Evolutionary conservation across 306 rosid genomes (phyloP), one percentile per base, ranked within the genome.

Genomic region (Mucuna pruriens): DNA sequence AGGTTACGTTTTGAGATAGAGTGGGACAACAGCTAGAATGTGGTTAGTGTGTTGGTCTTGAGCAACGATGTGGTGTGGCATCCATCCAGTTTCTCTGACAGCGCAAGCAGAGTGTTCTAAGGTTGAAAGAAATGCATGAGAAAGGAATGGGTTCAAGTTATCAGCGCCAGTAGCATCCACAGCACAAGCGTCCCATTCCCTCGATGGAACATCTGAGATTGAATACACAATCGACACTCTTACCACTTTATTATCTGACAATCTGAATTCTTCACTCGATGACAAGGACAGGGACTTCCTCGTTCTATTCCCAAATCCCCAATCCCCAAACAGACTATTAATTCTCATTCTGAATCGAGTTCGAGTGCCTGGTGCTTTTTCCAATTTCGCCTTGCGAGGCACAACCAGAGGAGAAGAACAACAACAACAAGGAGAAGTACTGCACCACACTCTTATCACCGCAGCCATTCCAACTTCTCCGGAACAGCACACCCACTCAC

Each of bases 141-240:
- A 71, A 42, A 95, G 88, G 88, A 93, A 93, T 39, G 99, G 99
- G 74, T 95, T 95, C 67, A 63, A 89, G 25, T 88, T 91, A 49
- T 87, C 86, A 26, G 90, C 80, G 57, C 97, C 95, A 0, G 89
- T 88, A 0, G 90, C 84, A 79, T 95, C 97, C 60, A 84, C 29
- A 72, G 91, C 80, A 75, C 97, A 95, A 0, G 97, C 97, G 74
- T 95, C 97, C 99, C 99, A 95, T 49, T 82, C 89, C n/a, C 73
- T 54, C 55, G 92, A 76, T 17, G 97, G 65, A 76, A 95, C 84
- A 8, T 95, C 95, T 11, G 88, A 92, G 81, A 95, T 90, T 36
- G 97, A 92, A 74, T 97, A 88, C 26, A 87, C 61, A 52, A 91
- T 88, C 9, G 91, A 89, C 46, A 94, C 85, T 22, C 86, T 86